Evolutionary conservation across 1,284 basidiomycete species (phyloP).

Genomic region (Caloboletus firmus): DNA sequence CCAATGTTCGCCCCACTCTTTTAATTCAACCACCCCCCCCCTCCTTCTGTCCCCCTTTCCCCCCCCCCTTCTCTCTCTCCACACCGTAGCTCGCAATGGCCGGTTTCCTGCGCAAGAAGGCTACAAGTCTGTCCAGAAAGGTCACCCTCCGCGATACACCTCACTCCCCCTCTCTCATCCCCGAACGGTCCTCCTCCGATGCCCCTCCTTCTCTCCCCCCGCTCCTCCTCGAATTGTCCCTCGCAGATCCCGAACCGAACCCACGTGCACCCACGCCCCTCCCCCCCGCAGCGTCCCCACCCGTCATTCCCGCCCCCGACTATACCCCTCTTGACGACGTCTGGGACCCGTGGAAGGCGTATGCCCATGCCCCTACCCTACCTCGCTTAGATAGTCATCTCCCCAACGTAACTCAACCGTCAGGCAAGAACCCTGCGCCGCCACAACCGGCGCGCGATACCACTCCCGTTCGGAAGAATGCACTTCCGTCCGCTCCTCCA

Average conservation of each 20-base stretch:
- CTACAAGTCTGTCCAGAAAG: slow-evolving; percentile 2
- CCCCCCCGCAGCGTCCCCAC: slow-evolving; percentile 23
- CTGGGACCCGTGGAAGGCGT: slow-evolving; percentile 30
- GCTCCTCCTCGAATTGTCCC: slow-evolving; percentile 35
- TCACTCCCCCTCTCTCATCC: slow-evolving; percentile 6
- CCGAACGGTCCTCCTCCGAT: slow-evolving; percentile 18
- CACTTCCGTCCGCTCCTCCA: not conserved
- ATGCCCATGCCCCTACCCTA: not conserved
- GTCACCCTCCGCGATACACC: not conserved
- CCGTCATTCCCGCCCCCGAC: not conserved
- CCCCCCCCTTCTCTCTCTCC: not conserved
- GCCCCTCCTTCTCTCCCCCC: slow-evolving; percentile 37
- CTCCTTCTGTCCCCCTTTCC: not conserved
- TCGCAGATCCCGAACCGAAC: slow-evolving; percentile 17
- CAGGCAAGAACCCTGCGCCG: not conserved
- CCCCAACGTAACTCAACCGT: not conserved
- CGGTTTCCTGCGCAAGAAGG: slow-evolving; percentile 52
- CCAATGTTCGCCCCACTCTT: slow-evolving; percentile 6
- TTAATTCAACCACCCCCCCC: slow-evolving; percentile 4
- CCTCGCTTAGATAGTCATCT: slow-evolving; percentile 5
- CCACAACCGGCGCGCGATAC: not conserved
- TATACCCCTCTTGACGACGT: slow-evolving; percentile 4
- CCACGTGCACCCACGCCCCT: not conserved
- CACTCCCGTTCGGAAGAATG: not conserved
- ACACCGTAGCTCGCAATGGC: slow-evolving; percentile 40